Conservation (phyloP, 352 stramenopile genomes). For the Phytophthora pisi region DNA sequence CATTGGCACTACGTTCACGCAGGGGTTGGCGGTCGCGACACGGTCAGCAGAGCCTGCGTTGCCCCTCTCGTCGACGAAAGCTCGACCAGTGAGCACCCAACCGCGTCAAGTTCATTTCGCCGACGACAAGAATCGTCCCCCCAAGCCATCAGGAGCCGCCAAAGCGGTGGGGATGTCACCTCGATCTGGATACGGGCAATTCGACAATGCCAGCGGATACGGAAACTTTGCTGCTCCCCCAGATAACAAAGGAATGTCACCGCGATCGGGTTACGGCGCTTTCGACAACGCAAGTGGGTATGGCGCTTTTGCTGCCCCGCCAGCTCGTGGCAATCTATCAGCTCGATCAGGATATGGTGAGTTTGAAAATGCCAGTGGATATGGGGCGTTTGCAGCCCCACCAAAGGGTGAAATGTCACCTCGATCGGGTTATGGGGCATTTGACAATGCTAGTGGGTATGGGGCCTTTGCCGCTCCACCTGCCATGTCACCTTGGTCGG, state of each 20-base stretch:
- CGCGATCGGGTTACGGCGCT: slow-evolving; percentile 31
- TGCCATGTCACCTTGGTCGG: slow-evolving; percentile 31
- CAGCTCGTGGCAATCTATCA: background rate
- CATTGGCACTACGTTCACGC: slow-evolving; percentile 74
- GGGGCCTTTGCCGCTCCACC: slow-evolving; percentile 41
- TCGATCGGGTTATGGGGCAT: slow-evolving; percentile 41
- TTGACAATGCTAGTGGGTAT: slow-evolving; percentile 40
- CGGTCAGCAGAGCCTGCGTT: slow-evolving; percentile 20
- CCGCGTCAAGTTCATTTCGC: slow-evolving; percentile 30
- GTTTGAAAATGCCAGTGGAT: slow-evolving; percentile 37
- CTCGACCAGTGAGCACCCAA: slow-evolving; percentile 6
- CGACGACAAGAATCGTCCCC: slow-evolving; percentile 12
- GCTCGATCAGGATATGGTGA: slow-evolving; percentile 36
- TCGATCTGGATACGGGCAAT: slow-evolving; percentile 42
- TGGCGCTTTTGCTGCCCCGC: slow-evolving; percentile 20
- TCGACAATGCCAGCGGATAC: slow-evolving; percentile 40
- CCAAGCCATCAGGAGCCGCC: background rate
- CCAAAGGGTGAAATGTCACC: slow-evolving; percentile 14
- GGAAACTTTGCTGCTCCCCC: slow-evolving; percentile 42
- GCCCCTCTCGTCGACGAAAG: slow-evolving; percentile 3
- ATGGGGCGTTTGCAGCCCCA: slow-evolving; percentile 30
- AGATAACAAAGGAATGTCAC: slow-evolving; percentile 23
- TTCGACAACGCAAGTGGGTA: slow-evolving; percentile 31
- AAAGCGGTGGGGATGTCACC: slow-evolving; percentile 21
- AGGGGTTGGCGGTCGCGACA: slow-evolving; percentile 46